Base-by-base conservation (phyloP, 257 asterid genomes). In the Primulina tabacum region DNA sequence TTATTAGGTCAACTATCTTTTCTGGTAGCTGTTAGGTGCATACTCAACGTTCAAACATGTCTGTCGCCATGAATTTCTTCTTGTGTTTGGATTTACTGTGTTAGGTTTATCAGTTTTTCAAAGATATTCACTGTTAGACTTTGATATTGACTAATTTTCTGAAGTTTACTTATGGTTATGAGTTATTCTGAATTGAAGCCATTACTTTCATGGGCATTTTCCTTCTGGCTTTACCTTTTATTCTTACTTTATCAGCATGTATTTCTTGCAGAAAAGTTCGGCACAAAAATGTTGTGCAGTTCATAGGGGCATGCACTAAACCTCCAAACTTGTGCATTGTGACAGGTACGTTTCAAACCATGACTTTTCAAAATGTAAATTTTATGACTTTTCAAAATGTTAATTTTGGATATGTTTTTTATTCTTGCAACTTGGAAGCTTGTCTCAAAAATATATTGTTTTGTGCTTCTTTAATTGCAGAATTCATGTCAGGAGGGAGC, bases 401-500 rank as follows among this genome's bases (percentile, higher is more conserved):
- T 43, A 11, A 50, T 16, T 50, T 50, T 50, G 57, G 57, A 50
- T 50, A 50, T 3, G 3, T 4, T 43, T 47, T 47, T 47, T 16
- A 14, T 43, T 43, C n/a, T 43, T 14, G 4, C 20, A 50, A 17
- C 21, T 50, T 16, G 57, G 17, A n/a, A 66, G 34, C 20, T 65
- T 24, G 60, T 62, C 73, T 78, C 56, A 69, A 30, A 67, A 12
- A 3, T 50, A 16, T 50, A 0, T 50, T 50, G 8, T 50, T 16
- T 17, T 60, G 67, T 58, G 60, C 65, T 58, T 76, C 72, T 75
- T 76, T 71, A 38, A 65, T 62, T 75, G 72, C 85, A 94, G 99
- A 91, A 75, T 94, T 73, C 79, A 94, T 94, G 99, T 80, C 92
- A 61, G 99, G 99, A 68, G 99, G 99, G 76, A 94, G 99, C 67